A percentile compares a stretch with the other conserved stretches of the same genome.
These are phyloP conservation scores for Serpula lacrymans DNA, from an alignment of 768 basidiomycete genomes.

Conservation along the genomic window DNA sequence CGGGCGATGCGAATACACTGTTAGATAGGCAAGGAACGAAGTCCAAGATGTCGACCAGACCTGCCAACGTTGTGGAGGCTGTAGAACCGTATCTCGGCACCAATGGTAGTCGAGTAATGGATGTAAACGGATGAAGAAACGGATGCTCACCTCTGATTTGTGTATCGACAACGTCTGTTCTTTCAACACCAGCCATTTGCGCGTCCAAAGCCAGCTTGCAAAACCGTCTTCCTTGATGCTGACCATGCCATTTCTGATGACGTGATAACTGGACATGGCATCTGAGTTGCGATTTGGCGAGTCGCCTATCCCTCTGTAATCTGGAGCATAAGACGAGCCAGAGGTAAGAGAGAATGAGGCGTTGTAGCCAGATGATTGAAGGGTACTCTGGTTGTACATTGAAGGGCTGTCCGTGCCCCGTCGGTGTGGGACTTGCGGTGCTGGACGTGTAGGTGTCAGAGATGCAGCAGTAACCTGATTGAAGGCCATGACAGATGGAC, in stretches of 20 bases:
- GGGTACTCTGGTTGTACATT: conserved; percentile 38
- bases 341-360: conserved; percentile 52
- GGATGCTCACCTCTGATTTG: conserved; percentile 82
- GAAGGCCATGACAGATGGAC: conserved; percentile 39
- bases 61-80: neutral
- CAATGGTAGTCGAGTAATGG: neutral
- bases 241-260: conserved; percentile 70
- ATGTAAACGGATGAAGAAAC: neutral
- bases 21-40: neutral
- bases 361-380: conserved; percentile 56
- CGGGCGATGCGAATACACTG: no score
- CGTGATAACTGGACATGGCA: conserved; percentile 32
- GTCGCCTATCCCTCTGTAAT: conserved; percentile 82
- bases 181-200: conserved; percentile 85
- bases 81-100: neutral
- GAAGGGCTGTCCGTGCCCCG: conserved; percentile 37
- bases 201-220: conserved; percentile 87
- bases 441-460: conserved; percentile 74
- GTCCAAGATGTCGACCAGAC: neutral
- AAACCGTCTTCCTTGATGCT: conserved; percentile 94
- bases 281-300: conserved; percentile 59
- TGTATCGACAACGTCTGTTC: conserved; percentile 78
- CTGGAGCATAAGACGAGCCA: conserved; percentile 56
- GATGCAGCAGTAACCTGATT: conserved; percentile 51
- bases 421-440: conserved; percentile 64